Evolutionary conservation across 1,284 basidiomycete genomes (phyloP), one percentile per base, ranked within the genome.

Genomic region (Uromyces viciae-fabae): DNA sequence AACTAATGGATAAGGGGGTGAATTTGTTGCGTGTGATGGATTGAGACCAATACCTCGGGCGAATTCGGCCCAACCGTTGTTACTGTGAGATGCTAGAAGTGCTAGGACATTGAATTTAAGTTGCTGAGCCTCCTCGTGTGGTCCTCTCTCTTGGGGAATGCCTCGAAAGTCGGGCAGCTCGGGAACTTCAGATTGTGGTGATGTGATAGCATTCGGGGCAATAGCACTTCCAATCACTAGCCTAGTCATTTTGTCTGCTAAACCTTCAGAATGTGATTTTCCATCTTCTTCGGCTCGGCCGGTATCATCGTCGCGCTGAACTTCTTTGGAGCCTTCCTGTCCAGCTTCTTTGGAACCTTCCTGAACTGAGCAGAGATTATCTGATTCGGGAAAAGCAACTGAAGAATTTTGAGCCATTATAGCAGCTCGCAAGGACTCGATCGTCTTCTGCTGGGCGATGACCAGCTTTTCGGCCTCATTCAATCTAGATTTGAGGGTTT

Each of bases 401-500:
- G n/a, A 36, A 17, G 71, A 54, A 49, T 40, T 8, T 54, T 25
- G 33, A 58, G 46, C 17, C 33, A 4, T 58, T 5, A 36, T 40
- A 3, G 36, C 40, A 38, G 54, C 49, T 60, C 62, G 36, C 17
- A 69, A 68, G 25, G 76, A 43, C 33, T 79, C 69, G 25, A 81
- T 81, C 31, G 43, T 64, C 43, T 58, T 56, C 52, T 81, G 40
- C 33, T 81, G 78, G 14, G 56, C 60, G 11, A 62, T 46, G 56
- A 81, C 74, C 28, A 64, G 71, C 42, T 74, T 74, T 66, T 81
- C 69, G 33, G 78, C 78, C 52, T 81, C 78, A n/a, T 28, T 25
- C 43, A 81, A 38, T 28, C 78, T 25, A 17, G 14, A 31, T 38
- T 72, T 58, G 17, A 81, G 71, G 1, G 36, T 64, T 56, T 81